Conservation (phyloP, 169 alveolate genomes). For the Toxoplasma gondii region DNA sequence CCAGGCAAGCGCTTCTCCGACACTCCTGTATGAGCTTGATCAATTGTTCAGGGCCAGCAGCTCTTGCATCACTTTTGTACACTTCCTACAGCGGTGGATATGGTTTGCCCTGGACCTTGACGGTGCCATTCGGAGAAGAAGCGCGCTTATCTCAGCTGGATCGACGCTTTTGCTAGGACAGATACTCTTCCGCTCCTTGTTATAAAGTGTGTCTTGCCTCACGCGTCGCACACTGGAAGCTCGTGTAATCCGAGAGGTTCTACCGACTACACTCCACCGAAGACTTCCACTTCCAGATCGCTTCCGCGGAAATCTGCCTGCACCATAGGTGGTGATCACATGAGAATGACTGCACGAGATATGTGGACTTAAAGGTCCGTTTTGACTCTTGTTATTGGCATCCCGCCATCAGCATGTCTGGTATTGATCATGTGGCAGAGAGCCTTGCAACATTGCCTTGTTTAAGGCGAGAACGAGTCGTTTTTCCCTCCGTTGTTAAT, state of each 20-base stretch:
- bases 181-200: background rate
- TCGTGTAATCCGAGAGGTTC: background rate
- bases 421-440: too few species aligned
- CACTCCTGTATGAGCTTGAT: too few species aligned
- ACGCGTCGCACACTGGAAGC: conserved; percentile 7
- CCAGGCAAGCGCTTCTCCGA: too few species aligned
- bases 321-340: too few species aligned
- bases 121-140: background rate
- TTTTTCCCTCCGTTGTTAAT: too few species aligned
- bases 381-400: too few species aligned
- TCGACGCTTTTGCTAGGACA: background rate
- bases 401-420: too few species aligned
- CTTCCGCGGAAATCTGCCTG: background rate
- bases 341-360: too few species aligned
- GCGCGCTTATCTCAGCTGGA: conserved; percentile 23
- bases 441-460: too few species aligned
- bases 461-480: too few species aligned
- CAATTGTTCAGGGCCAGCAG: background rate
- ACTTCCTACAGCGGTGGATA: background rate
- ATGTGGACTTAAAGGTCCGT: too few species aligned
- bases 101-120: background rate
- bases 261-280: background rate
- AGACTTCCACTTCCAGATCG: background rate
- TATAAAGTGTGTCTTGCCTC: background rate
- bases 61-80: background rate